Conservation (phyloP, 805 yeast genomes). For the Metschnikowia borealis region DNA sequence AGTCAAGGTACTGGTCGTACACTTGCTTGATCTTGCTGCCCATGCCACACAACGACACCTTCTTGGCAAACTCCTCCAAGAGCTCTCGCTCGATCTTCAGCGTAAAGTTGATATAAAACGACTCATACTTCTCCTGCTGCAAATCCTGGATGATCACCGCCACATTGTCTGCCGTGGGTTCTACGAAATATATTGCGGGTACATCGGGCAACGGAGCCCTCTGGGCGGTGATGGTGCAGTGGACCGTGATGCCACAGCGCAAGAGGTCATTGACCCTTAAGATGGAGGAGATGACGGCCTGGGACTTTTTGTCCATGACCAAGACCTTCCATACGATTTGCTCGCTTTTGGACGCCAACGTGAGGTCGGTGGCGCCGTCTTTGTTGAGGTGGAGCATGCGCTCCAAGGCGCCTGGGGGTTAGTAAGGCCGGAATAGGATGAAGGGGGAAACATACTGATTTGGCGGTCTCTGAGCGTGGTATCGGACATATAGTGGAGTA, state of each 20-base stretch:
- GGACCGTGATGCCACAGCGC: constrained; percentile 89
- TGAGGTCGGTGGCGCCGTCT: constrained; percentile 50
- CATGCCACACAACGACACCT: constrained; percentile 69
- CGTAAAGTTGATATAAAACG: constrained; percentile 81
- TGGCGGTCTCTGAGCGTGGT: constrained; percentile 13
- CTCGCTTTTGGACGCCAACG: constrained; percentile 54
- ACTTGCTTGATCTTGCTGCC: constrained; percentile 78
- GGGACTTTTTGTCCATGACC: constrained; percentile 74
- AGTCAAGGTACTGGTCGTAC: constrained; percentile 90
- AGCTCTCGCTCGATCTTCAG: constrained; percentile 72
- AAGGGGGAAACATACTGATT: constrained; percentile 8
- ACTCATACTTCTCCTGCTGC: constrained; percentile 68
- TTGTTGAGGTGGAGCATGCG: constrained; percentile 82
- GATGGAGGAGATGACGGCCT: constrained; percentile 86
- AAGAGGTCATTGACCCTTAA: constrained; percentile 86
- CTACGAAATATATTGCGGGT: constrained; percentile 88
- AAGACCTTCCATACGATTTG: constrained; percentile 89
- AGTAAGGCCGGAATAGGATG: not conserved
- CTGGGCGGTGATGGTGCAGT: constrained; percentile 63
- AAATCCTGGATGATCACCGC: constrained; percentile 67
- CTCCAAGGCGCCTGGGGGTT: constrained; percentile 43
- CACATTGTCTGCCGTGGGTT: constrained; percentile 79
- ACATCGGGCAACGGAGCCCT: constrained; percentile 90
- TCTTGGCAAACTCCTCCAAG: constrained; percentile 83
- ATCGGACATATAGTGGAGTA: constrained; percentile 6